Base-by-base conservation (phyloP, 371 early-diverging fungal genomes). In the Phascolomyces articulosus region DNA sequence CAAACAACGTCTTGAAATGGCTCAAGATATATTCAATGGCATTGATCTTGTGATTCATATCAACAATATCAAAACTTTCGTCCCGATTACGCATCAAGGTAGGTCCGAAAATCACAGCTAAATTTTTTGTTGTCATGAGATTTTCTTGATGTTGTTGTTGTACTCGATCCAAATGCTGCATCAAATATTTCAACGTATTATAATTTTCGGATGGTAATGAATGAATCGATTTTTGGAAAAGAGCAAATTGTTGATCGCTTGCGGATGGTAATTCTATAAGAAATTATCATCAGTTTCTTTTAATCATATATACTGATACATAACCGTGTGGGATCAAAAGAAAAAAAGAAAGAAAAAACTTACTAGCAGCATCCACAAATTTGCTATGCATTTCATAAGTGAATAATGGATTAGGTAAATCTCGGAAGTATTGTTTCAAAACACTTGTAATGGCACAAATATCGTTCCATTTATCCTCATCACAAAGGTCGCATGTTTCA, bases 41-140 rank as follows among this genome's bases (percentile, higher is more conserved):
- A 48, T 81, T 73, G 69, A 91, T 93, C 72, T 93, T 95, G 28
- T 80, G 74, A 4, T 85, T 84, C 90, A 94, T 93, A 54, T 95
- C 93, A 27, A 87, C 71, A 58, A 96, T 78, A 64, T 96, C 96
- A 20, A 79, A 69, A 21, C 76, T 78, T 20, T 89, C 81, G 55
- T 91, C 83, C 16, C 77, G 78, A 62, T 89, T 84, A 3, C 91
- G 85, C 75, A 97, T 78, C n/a, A 97, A 74, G 8, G 93, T 95
- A 0, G 96, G 97, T 0, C 96, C 97, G 86, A 97, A 95, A 44
- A 97, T 95, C 0, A 96, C 95, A 7, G 94, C 93, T 28, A 97
- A 66, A 56, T 96, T 97, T 67, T 91, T 90, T 24, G 95, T 73
- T 15, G 87, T 88, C 97, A 97, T 97, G 57, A 91, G 70, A 73